Base-by-base conservation (phyloP, 768 basidiomycete genomes). In the Phlebiopsis gigantea region DNA sequence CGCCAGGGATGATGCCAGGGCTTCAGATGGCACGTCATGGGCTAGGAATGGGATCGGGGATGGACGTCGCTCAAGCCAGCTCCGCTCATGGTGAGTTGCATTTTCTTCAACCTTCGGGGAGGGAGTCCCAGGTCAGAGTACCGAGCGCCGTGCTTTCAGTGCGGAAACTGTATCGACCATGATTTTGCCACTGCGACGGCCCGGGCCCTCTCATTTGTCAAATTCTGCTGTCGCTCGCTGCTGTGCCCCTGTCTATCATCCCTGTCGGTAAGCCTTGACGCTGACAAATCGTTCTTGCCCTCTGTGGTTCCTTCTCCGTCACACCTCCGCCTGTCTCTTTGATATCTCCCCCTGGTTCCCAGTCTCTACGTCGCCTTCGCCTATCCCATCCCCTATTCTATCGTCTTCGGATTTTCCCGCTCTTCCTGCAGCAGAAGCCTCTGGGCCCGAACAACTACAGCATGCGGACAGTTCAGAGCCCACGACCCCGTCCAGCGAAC, bases 111-210 rank as follows among this genome's bases (percentile, higher is more conserved):
- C 71, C 72, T 73, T 69, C 81, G 85, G 86, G 86, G 87, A 87
- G 85, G 88, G 86, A 81, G 73, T 75, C 76, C 75, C 71, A 74
- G 86, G 85, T 78, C 84, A 83, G 80, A 80, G 85, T 90, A 88
- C 87, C 89, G 79, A 90, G 87, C 75, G 73, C 86, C 85, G 84
- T 88, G 77, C 87, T 87, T 88, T 87, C 86, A 90, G 88, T 87
- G 84, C 87, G 86, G 84, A 86, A 84, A 81, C 75, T 82, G 75
- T 82, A 81, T 73, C 84, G 80, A 69, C 80, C 79, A 76, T 88
- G 77, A 88, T 76, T 67, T 73, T 72, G 62, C 54, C 58, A 58
- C 52, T 56, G 48, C 58, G 46, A 59, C 55, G 58, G 63, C 65
- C 65, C 63, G 57, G 61, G 58, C 61, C 50, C 50, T 22, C 34